A percentile compares a stretch with the other conserved stretches of the same genome.
Evolutionary conservation across 2,329 filamentous ascomycete genomes (phyloP).

Genomic region (Gnomoniopsis smithogilvyi): DNA sequence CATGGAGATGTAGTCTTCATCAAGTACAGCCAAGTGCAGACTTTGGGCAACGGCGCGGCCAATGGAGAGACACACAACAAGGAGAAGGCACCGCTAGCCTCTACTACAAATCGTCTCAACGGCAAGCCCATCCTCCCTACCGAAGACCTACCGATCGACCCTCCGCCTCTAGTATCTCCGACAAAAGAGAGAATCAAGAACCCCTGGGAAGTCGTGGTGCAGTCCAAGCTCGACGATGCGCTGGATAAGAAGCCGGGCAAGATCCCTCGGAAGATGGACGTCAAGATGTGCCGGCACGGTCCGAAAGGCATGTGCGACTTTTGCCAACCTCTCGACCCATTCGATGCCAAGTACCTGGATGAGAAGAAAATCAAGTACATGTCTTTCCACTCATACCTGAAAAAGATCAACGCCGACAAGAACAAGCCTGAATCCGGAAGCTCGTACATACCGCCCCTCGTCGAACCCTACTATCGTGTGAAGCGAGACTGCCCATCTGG

Average conservation of each 20-base stretch:
- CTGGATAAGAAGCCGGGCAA: constrained; percentile 89
- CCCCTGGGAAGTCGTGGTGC: constrained; percentile 88
- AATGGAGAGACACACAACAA: constrained; percentile 31
- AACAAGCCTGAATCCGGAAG: constrained; percentile 93
- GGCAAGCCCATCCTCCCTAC: constrained; percentile 69
- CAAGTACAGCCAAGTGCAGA: constrained; percentile 63
- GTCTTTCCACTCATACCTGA: constrained; percentile 90
- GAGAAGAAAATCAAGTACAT: constrained; percentile 99
- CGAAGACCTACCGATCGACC: constrained; percentile 64
- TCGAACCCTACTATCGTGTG: constrained; percentile 89
- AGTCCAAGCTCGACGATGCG: constrained; percentile 81
- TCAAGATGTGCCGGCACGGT: constrained; percentile 91
- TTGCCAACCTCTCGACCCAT: constrained; percentile 95
- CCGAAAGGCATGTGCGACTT: constrained; percentile 99
- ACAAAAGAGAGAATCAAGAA: constrained; percentile 69
- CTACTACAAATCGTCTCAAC: constrained; percentile 68
- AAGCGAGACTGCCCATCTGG: constrained; percentile 86
- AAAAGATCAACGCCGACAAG: constrained; percentile 92
- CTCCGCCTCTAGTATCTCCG: constrained; percentile 52
- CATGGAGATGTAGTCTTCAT: constrained; percentile 92
- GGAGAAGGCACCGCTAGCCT: constrained; percentile 24
- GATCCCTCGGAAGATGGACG: constrained; percentile 70
- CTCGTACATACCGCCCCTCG: constrained; percentile 93
- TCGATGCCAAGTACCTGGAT: constrained; percentile 79
- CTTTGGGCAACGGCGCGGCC: constrained; percentile 34